Evolutionary conservation across 768 basidiomycete species (phyloP).

Genomic region (Trametes cubensis): DNA sequence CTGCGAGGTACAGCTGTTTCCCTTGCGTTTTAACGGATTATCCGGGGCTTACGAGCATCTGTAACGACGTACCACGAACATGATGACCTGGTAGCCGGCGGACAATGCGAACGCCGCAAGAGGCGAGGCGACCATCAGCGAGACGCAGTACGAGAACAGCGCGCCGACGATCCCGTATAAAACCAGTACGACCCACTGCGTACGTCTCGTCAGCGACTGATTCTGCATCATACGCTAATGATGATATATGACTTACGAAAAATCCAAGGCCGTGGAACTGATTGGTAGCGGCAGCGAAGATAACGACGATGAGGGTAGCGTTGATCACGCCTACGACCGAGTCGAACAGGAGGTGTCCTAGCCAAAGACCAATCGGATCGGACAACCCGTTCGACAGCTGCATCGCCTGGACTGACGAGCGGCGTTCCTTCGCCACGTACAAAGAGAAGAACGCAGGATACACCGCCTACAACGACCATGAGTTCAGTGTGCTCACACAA

Average conservation of each 20-base stretch:
- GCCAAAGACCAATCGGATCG: constrained; percentile 71
- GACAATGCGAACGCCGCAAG: constrained; percentile 73
- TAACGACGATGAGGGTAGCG: constrained; percentile 63
- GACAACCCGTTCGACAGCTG: constrained; percentile 77
- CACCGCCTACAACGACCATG: constrained; percentile 50
- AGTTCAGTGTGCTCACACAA: constrained; percentile 6
- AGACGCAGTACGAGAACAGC: constrained; percentile 68
- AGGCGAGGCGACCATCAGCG: constrained; percentile 62
- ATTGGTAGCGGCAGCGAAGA: constrained; percentile 57
- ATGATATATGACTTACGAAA: constrained; percentile 45
- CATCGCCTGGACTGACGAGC: constrained; percentile 78
- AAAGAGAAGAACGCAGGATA: constrained; percentile 83
- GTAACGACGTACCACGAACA: constrained; percentile 60
- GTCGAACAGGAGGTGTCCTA: constrained; percentile 80
- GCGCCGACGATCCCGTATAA: constrained; percentile 71
- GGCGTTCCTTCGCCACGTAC: constrained; percentile 74
- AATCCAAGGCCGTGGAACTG: constrained; percentile 74
- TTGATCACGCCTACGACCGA: constrained; percentile 58
- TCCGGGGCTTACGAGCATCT: not conserved
- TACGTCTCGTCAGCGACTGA: not conserved
- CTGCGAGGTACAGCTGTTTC: constrained; percentile 63
- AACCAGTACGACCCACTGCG: constrained; percentile 70
- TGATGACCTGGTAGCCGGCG: constrained; percentile 73
- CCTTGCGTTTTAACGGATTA: constrained; percentile 3
- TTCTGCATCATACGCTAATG: not conserved